Base-by-base conservation (phyloP, 2,329 filamentous ascomycete species). In the Cordyceps cicadae region DNA sequence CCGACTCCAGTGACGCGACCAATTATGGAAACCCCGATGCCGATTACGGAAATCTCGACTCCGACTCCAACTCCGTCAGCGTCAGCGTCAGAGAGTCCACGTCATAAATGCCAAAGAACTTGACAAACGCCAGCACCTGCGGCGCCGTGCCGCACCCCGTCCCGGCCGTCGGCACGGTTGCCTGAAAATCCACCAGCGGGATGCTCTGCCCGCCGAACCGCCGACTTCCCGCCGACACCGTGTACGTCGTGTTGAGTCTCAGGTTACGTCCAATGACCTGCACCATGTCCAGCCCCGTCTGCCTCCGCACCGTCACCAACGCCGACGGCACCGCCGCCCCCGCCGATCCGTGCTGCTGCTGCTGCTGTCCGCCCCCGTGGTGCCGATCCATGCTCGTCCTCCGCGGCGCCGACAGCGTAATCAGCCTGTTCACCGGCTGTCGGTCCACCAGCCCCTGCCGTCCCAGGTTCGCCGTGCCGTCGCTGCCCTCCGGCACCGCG, bases 241-340 rank as follows among this genome's bases (percentile, higher is more conserved):
- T 64, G 24, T 64, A 64, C 4, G 61, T 63, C 17, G 57, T 61
- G 58, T 64, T 64, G 17, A 64, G 50, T 43, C 19, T 43, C 17
- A 64, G 29, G 19, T 61, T 45, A 14, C 62, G 46, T 1, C 62
- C 62, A 46, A 64, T 64, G 9, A 64, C 61, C 46, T 64, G 62
- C 19, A 64, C 49, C 62, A 63, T 63, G 48, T 64, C 62, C 32
- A 64, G 54, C 5, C 62, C 62, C 24, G n/a, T 24, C 49, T 64
- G 61, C 3, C 51, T 53, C 5, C 62, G n/a, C 19, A 64, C 58
- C 26, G 62, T 64, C n/a, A 64, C 49, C 41, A 64, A 61, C 24
- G 61, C 54, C 12, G 52, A 45, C 14, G 62, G 56, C 4, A 32
- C 45, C 45, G 8, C n/a, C 11, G 41, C 3, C 5, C 41, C 41